Evolutionary conservation across 2,329 filamentous ascomycete genomes (phyloP), one percentile per base, ranked within the genome.

Genomic region (Aureobasidium zeae): DNA sequence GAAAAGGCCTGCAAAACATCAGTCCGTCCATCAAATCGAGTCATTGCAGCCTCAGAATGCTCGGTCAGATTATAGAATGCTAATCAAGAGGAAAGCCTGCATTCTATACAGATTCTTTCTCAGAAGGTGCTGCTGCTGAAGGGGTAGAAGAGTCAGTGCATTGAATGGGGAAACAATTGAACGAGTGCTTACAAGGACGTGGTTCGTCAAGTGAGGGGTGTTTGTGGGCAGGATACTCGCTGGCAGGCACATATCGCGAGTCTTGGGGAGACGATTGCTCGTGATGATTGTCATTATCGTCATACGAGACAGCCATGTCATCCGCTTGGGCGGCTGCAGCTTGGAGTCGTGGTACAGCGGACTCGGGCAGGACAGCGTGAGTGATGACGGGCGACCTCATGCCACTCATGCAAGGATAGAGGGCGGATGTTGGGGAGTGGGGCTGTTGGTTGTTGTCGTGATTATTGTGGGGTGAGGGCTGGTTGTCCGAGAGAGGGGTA

Each of bases 321-420:
- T 41, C 49, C 9, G 51, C 53, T 32, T 54, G 51, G 5, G 53
- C 62, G 3, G 63, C 60, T 4, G 56, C 53, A 12, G 60, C 56
- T 45, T 63, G 63, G 4, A 65, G 52, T 25, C 56, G 53, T 46
- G 50, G 61, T 48, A 62, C 61, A 3, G 58, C 53, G 6, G n/a
- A n/a, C n/a, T n/a, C 49, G 20, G 51, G 46, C 8, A 51, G 60
- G 57, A 66, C 59, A 5, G 57, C 53, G 10, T 62, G 55, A 44
- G 2, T 32, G 32, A 9, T 38, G 39, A 17, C 25, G 37, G 3
- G 31, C 24, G 16, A 25, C 19, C 17, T 31, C 21, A 48, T n/a
- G n/a, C n/a, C n/a, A n/a, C n/a, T n/a, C n/a, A n/a, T n/a, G 47
- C 5, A 13, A 41, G 13, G 3, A 30, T 16, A 31, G 38, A 33